Conservation (phyloP, 2,329 filamentous ascomycete genomes). For the Dactylellina parvicollis region DNA sequence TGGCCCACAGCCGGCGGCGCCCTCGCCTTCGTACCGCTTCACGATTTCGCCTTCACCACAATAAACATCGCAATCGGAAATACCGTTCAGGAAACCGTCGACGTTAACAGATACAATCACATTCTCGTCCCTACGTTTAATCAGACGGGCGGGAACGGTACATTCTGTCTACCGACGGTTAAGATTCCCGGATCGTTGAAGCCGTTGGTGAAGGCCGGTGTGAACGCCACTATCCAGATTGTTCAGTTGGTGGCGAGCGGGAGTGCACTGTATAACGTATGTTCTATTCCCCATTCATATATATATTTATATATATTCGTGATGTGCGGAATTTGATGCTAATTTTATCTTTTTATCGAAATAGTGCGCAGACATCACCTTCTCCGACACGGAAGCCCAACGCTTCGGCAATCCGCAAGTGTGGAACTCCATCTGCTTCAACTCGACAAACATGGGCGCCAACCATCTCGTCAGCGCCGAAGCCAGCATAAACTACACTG, state of each 20-base stretch:
- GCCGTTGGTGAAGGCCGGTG: conserved; percentile 59
- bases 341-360: background rate
- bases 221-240: conserved; percentile 63
- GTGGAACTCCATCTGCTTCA: conserved; percentile 55
- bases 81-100: conserved; percentile 53
- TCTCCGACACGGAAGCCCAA: conserved; percentile 56
- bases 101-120: conserved; percentile 64
- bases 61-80: conserved; percentile 64
- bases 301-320: background rate
- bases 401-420: conserved; percentile 55
- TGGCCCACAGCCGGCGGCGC: conserved; percentile 65
- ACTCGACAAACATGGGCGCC: conserved; percentile 56
- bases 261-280: conserved; percentile 64
- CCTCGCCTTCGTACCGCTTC: conserved; percentile 62
- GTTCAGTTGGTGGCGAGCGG: conserved; percentile 63
- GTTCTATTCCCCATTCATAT: conserved; percentile 49
- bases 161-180: conserved; percentile 63
- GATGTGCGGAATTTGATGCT: background rate
- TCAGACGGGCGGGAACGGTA: conserved; percentile 64
- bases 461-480: conserved; percentile 49
- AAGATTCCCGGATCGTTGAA: conserved; percentile 58
- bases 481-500: conserved; percentile 43
- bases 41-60: conserved; percentile 64
- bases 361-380: conserved; percentile 57
- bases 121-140: conserved; percentile 63